Base-by-base conservation (phyloP, 768 basidiomycete species). In the Austroboletus eburneus region DNA sequence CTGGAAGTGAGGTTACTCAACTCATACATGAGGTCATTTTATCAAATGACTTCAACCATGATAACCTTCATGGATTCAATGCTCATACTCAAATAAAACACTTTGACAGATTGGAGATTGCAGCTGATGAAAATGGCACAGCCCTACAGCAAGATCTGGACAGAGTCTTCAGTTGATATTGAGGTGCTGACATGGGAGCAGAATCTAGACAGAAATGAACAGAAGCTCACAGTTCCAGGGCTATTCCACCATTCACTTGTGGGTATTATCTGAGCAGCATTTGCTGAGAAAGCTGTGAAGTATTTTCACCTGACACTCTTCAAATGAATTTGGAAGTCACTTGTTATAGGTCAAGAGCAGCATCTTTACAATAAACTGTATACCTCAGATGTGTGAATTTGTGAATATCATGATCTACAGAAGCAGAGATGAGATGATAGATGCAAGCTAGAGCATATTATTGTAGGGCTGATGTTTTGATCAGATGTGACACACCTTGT, bases 261-360 rank as follows among this genome's bases (percentile, higher is more conserved):
- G 2, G 45, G 39, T 1, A 49, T 58, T 0, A 49, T 64, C 1
- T 17, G 42, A 1, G 38, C 49, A 0, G 54, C 47, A 4, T 54
- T 58, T 14, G 4, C 42, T 0, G 49, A 57, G 3, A 24, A 24
- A 0, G 13, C 21, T 0, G 16, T 51, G 0, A 57, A 49, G 21
- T 13, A 16, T 7, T 60, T 65, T 29, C 60, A 65, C 43, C 49
- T 58, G 9, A 48, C 40, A 0, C 63, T 61, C 0, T 64, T 60
- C 56, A 57, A 55, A 17, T 13, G 34, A 3, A 18, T 35, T 6
- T 35, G 34, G 34, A 35, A 18, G n/a, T 53, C 46, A 1, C 48
- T 43, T 0, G 13, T 44, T n/a, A 42, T 29, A 20, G 50, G 45
- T 8, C 14, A 10, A n/a, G 34, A 35, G 17, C n/a, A 35, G 10